These are phyloP conservation scores for Cryomyces minteri DNA, from an alignment of 495 filamentous ascomycete genomes.

Conservation along the genomic window DNA sequence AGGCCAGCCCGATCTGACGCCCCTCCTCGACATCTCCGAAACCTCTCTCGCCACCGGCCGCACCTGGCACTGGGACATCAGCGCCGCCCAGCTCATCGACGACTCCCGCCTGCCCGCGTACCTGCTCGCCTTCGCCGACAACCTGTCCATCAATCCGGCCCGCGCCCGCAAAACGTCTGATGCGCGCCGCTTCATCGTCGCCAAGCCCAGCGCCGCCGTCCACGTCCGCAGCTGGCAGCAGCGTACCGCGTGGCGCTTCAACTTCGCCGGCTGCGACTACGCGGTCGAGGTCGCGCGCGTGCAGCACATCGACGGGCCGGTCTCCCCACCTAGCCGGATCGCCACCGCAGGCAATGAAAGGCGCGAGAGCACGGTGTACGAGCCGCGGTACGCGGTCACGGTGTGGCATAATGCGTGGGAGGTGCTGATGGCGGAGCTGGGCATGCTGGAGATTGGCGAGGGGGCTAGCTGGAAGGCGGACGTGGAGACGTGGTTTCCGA, in stretches of 20 bases:
- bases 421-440: slow-evolving; percentile 3
- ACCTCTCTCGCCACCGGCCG: no score
- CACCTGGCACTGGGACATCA: slow-evolving; percentile 8
- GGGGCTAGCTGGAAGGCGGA: slow-evolving; percentile 3
- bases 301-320: background rate
- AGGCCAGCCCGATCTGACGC: background rate
- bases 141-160: slow-evolving; percentile 1
- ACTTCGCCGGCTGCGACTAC: slow-evolving; percentile 3
- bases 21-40: background rate
- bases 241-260: slow-evolving; percentile 5
- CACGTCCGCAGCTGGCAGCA: slow-evolving; percentile 4
- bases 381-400: slow-evolving; percentile 12
- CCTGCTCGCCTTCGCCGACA: slow-evolving; percentile 1
- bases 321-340: background rate
- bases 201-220: background rate
- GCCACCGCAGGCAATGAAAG: background rate
- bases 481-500: slow-evolving; percentile 7
- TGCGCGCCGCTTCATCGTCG: background rate
- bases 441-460: slow-evolving; percentile 6
- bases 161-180: background rate
- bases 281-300: slow-evolving; percentile 7
- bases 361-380: background rate
- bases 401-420: slow-evolving; percentile 8
- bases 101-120: slow-evolving; percentile 3
- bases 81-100: slow-evolving; percentile 5